Evolutionary conservation across 441 rosid species (phyloP).

Genomic region (Croton laevigatus): DNA sequence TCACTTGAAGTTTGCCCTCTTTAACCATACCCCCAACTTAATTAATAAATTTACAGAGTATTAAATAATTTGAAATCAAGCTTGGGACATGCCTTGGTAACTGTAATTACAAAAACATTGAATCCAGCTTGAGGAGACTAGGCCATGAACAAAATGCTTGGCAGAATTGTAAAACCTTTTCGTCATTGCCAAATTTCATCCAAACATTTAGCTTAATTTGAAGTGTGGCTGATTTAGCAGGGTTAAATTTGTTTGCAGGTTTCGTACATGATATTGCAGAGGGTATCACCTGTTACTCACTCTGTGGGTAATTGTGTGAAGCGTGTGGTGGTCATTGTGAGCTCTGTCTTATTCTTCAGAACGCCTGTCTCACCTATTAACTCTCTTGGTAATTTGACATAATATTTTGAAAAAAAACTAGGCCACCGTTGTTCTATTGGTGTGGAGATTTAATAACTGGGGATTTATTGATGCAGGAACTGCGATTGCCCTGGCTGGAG

Average conservation of each 20-base stretch:
- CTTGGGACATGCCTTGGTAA: too few species aligned
- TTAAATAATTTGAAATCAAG: not conserved
- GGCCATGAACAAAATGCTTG: not conserved
- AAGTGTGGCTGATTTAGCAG: constrained; percentile 12
- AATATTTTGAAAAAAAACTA: not conserved
- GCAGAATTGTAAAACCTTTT: not conserved
- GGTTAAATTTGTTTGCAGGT: constrained; percentile 45
- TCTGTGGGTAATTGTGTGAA: constrained; percentile 99
- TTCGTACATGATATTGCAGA: constrained; percentile 89
- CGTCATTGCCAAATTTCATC: too few species aligned
- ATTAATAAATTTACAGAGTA: too few species aligned
- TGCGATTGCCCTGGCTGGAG: constrained; percentile 90
- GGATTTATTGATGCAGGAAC: constrained; percentile 55
- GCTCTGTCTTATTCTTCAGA: constrained; percentile 88
- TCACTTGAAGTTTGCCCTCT: not conserved
- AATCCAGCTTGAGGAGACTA: not conserved
- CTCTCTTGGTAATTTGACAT: constrained; percentile 57
- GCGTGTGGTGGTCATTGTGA: constrained; percentile 96
- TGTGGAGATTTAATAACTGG: not conserved
- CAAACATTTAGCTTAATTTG: not conserved
- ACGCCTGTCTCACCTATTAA: constrained; percentile 84
- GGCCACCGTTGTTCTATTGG: not conserved
- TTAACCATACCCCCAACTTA: not conserved
- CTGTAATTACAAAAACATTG: too few species aligned
- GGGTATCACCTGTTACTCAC: constrained; percentile 98